Conservation (phyloP, 2,329 filamentous ascomycete species). For the Microsporum audouinii region DNA sequence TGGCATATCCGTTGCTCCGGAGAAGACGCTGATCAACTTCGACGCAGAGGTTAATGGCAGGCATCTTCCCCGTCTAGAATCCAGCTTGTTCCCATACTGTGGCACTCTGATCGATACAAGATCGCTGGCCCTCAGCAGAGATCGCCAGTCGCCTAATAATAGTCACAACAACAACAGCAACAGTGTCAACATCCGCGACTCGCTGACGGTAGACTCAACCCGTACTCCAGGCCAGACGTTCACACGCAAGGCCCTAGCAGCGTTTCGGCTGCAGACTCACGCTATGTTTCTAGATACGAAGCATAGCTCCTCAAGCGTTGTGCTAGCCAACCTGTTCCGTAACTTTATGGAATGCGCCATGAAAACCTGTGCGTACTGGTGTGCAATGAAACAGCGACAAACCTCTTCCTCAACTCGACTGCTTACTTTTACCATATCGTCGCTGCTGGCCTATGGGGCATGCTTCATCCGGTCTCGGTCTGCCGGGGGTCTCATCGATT, state of each 20-base stretch:
- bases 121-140: conserved; percentile 64
- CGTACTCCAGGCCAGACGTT: conserved; percentile 65
- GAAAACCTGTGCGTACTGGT: conserved; percentile 55
- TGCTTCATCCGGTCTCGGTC: conserved; percentile 18
- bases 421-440: conserved; percentile 45
- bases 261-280: conserved; percentile 77
- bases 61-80: conserved; percentile 41
- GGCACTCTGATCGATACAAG: conserved; percentile 63
- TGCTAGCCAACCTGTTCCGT: conserved; percentile 62
- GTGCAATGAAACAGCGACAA: conserved; percentile 42
- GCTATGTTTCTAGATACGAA: conserved; percentile 51
- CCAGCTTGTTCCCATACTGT: conserved; percentile 68
- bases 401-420: conserved; percentile 13
- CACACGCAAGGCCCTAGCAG: conserved; percentile 60
- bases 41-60: conserved; percentile 47
- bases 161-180: neutral
- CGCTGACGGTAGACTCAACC: conserved; percentile 67
- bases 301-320: conserved; percentile 59
- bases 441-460: conserved; percentile 52
- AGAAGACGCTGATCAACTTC: conserved; percentile 82
- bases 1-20: conserved; percentile 62
- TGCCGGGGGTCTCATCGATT: conserved; percentile 16
- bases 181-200: conserved; percentile 46
- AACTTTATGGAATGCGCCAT: conserved; percentile 66
- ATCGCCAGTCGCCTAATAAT: conserved; percentile 35